Percentiles rank a stretch among this genome's conserved stretches.
Evolutionary conservation across 352 stramenopile genomes (phyloP).

Genomic region (Phytophthora foliorum): DNA sequence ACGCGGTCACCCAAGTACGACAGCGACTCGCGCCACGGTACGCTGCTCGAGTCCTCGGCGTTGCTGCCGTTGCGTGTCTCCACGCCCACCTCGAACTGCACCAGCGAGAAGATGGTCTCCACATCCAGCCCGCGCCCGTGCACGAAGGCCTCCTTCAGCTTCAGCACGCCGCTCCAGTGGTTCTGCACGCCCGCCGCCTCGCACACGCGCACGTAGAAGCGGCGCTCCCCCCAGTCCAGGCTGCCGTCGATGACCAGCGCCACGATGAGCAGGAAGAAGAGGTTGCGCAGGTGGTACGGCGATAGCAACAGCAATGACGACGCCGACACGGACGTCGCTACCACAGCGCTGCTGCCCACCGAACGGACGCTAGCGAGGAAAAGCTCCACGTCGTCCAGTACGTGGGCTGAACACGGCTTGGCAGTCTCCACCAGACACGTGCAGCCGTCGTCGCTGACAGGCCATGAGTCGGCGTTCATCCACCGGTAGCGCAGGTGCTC

Average conservation of each 20-base stretch:
- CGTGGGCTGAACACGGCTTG: slow-evolving; percentile 38
- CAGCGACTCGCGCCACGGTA: slow-evolving; percentile 40
- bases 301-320: slow-evolving; percentile 19
- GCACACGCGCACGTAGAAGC: slow-evolving; percentile 54
- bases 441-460: slow-evolving; percentile 36
- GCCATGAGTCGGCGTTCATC: slow-evolving; percentile 49
- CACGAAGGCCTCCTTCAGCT: slow-evolving; percentile 53
- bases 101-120: slow-evolving; percentile 43
- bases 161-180: slow-evolving; percentile 47
- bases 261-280: slow-evolving; percentile 58
- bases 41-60: slow-evolving; percentile 27
- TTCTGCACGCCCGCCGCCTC: slow-evolving; percentile 48
- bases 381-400: slow-evolving; percentile 46
- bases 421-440: slow-evolving; percentile 30
- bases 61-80: background rate
- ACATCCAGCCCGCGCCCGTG: slow-evolving; percentile 47
- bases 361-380: slow-evolving; percentile 38
- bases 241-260: slow-evolving; percentile 54
- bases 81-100: slow-evolving; percentile 30
- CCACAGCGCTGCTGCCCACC: slow-evolving; percentile 14
- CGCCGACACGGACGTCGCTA: background rate
- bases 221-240: slow-evolving; percentile 56
- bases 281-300: slow-evolving; percentile 46
- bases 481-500: slow-evolving; percentile 53
- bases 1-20: slow-evolving; percentile 38